A percentile compares a stretch with the other conserved stretches of the same genome.
These are phyloP conservation scores for Alternaria hordeiaustralica DNA, from an alignment of 2,329 filamentous ascomycete species.

Conservation along the genomic window DNA sequence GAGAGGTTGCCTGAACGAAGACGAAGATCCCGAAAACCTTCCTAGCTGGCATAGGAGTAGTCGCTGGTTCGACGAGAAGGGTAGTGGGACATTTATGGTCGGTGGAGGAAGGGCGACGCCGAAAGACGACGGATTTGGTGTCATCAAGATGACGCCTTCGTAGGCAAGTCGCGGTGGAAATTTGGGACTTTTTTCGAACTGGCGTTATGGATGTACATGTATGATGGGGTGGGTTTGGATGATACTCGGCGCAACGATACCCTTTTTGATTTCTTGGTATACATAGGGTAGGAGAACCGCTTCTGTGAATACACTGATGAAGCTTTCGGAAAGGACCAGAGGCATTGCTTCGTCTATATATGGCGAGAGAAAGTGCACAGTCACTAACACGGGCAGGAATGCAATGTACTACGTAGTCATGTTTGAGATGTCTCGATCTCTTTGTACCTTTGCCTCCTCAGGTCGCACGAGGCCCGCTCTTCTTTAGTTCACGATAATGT, in stretches of 20 bases:
- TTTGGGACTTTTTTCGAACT: background rate
- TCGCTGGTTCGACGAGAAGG: slow-evolving; percentile 39
- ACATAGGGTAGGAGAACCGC: background rate
- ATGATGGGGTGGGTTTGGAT: background rate
- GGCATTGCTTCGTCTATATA: background rate
- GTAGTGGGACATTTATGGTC: slow-evolving; percentile 39
- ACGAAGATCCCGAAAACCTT: slow-evolving; percentile 40
- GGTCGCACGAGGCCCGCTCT: background rate
- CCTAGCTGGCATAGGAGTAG: slow-evolving; percentile 45
- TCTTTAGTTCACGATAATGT: background rate
- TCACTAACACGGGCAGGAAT: background rate
- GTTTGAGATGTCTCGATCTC: background rate
- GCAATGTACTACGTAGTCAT: background rate
- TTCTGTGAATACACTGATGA: background rate
- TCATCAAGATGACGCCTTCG: slow-evolving; percentile 5
- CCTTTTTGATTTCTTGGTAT: background rate
- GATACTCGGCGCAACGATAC: background rate
- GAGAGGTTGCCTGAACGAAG: slow-evolving; percentile 41
- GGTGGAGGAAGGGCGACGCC: slow-evolving; percentile 29
- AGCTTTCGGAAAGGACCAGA: too few relatives aligned
- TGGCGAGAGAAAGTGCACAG: background rate
- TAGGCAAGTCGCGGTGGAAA: background rate
- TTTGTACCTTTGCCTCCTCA: background rate
- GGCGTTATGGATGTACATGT: background rate
- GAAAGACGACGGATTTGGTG: slow-evolving; percentile 3